phyloP scores from a whole-genome alignment of 176 grass and related monocot species.

The Hyparrhenia diplandra region DNA sequence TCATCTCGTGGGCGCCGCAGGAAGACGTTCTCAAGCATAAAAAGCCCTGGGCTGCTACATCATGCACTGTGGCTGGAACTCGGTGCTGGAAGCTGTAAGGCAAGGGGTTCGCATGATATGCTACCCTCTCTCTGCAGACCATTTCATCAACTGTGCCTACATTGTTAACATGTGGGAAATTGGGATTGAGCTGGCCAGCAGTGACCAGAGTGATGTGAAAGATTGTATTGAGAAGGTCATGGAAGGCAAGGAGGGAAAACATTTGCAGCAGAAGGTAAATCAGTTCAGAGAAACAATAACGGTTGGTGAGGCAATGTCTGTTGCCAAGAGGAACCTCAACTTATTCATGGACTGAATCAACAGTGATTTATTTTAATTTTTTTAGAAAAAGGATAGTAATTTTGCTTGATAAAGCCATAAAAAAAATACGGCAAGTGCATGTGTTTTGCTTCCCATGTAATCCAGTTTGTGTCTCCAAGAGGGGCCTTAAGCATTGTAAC shows the following conservation, averaged over 20 bases:
- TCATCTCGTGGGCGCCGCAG: too few relatives aligned
- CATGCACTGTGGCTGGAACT: conserved; percentile 73
- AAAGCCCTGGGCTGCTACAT: conserved; percentile 64
- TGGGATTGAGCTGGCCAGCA: conserved; percentile 32
- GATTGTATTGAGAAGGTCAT: conserved; percentile 45
- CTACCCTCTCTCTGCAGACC: conserved; percentile 64
- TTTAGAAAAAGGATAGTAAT: too few relatives aligned
- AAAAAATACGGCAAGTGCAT: too few relatives aligned
- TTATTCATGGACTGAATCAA: too few relatives aligned
- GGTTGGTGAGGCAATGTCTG: conserved; percentile 27
- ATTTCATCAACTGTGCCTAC: conserved; percentile 65
- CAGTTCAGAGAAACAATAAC: conserved; percentile 36
- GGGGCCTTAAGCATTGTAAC: too few relatives aligned
- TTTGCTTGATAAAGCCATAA: too few relatives aligned
- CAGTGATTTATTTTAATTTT: too few relatives aligned
- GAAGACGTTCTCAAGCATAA: conserved; percentile 55
- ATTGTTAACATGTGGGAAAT: conserved; percentile 46
- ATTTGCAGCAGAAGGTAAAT: conserved; percentile 34
- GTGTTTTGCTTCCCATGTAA: too few relatives aligned
- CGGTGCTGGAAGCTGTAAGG: too few relatives aligned
- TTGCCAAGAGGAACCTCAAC: too few relatives aligned
- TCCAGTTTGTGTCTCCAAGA: too few relatives aligned
- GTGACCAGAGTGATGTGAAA: not conserved
- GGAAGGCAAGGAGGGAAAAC: conserved; percentile 36
- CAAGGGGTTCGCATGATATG: conserved; percentile 52